Base-by-base conservation (phyloP, 257 asterid species). In the Marsdenia floribunda region DNA sequence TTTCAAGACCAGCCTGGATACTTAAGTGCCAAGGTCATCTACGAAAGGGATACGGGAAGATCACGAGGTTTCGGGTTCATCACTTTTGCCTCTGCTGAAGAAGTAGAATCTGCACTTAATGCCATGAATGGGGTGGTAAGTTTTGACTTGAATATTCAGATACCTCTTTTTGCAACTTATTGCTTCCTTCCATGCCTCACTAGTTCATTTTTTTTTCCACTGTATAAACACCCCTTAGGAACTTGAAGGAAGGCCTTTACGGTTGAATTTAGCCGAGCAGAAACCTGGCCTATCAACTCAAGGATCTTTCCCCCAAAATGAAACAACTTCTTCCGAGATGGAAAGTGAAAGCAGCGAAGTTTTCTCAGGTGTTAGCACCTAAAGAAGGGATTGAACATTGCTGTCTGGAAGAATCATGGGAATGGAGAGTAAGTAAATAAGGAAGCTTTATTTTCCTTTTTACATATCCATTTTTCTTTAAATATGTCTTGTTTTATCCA, bases 41-140 rank as follows among this genome's bases (percentile, higher is more conserved):
- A 79, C 40, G 96, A 90, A 29, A 87, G 89, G 82, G 93, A 85
- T 37, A 75, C 93, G 0, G 93, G 97, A 72, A 88, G 89, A 78
- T 89, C 97, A 6, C 88, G 96, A 54, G 99, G 99, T 71, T 94
- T 89, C 73, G 99, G 99, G 26, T 94, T 94, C 78, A 73, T 92
- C 44, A 90, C 90, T 14, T 94, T 92, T 84, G 74, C 88, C 4
- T 87, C 97, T 66, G 87, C 90, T 5, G 86, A 85, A 77, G 93
- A 85, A 72, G 84, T 85, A 42, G 90, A 88, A 69, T 80, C 90
- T 73, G 96, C 96, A 57, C 82, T 92, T 16, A 78, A 77, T 54
- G 87, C 91, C 83, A 76, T 90, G 97, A 84, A 89, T 82, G 99
- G 87, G 80, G 80, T 89, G 95, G 99, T 94, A 90, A 79, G 85